Evolutionary conservation across 1,284 basidiomycete genomes (phyloP).

Genomic region (Omphalotus olearius): DNA sequence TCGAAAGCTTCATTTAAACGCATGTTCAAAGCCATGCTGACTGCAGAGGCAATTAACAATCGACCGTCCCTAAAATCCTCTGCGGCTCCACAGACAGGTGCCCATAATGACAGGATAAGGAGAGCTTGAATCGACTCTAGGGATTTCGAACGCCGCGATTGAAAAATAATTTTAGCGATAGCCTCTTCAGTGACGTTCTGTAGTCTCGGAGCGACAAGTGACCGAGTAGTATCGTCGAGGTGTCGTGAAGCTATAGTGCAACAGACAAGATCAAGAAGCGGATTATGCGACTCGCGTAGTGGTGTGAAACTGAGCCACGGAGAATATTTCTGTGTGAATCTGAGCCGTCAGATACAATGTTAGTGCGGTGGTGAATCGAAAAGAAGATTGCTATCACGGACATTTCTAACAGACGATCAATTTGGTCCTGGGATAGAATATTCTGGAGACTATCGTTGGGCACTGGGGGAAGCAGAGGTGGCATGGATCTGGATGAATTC

Average conservation of each 20-base stretch:
- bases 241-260: conserved; percentile 19
- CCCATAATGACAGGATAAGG: conserved; percentile 13
- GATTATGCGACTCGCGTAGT: conserved; percentile 11
- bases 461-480: conserved; percentile 11
- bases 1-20: conserved; percentile 14
- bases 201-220: conserved; percentile 1
- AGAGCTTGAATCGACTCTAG: conserved; percentile 13
- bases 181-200: conserved; percentile 8
- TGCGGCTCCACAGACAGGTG: conserved; percentile 4
- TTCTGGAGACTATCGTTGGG: conserved; percentile 11
- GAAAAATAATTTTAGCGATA: conserved; percentile 10
- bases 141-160: conserved; percentile 6
- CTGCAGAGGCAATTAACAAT: conserved; percentile 12
- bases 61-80: conserved; percentile 10
- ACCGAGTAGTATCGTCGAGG: conserved; percentile 10
- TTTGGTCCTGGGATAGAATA: conserved; percentile 12
- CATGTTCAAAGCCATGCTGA: conserved; percentile 15
- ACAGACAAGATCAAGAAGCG: conserved; percentile 19
- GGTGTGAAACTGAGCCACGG: conserved; percentile 22
- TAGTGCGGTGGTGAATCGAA: background rate
- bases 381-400: conserved; percentile 4
- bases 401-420: conserved; percentile 9
- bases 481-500: background rate
- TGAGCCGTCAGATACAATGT: background rate
- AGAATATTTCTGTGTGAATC: conserved; percentile 18